Conservation (phyloP, 2,329 filamentous ascomycete genomes). For the Pezicula rhizophila region DNA sequence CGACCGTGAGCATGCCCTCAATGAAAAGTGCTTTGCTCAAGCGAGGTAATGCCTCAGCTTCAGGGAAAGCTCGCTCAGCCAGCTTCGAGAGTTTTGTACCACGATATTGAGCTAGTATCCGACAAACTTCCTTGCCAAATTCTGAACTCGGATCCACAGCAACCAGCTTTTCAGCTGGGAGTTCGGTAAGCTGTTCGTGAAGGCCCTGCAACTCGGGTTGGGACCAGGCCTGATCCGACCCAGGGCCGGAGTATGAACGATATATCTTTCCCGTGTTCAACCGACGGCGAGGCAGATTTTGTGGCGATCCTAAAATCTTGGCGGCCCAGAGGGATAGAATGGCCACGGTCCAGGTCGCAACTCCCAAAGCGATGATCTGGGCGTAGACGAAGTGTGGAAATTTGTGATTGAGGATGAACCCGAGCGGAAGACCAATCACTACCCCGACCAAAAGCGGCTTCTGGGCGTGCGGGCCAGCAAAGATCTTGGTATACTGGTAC, state of each 20-base stretch:
- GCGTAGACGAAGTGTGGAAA: slow-evolving; percentile 35
- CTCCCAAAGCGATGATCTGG: slow-evolving; percentile 40
- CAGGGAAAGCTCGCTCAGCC: slow-evolving; percentile 35
- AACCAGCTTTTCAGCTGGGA: slow-evolving; percentile 35
- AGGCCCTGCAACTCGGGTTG: slow-evolving; percentile 42
- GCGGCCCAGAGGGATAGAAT: slow-evolving; percentile 41
- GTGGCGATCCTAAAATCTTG: slow-evolving; percentile 40
- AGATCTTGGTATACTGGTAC: slow-evolving; percentile 46
- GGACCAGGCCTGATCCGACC: slow-evolving; percentile 39
- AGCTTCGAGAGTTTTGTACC: slow-evolving; percentile 18
- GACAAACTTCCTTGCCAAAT: slow-evolving; percentile 36
- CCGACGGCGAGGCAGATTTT: slow-evolving; percentile 16
- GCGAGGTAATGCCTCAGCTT: slow-evolving; percentile 25
- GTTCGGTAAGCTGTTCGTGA: slow-evolving; percentile 33
- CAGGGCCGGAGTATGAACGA: slow-evolving; percentile 16
- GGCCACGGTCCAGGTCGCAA: slow-evolving; percentile 46
- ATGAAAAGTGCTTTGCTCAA: slow-evolving; percentile 7
- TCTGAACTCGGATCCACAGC: slow-evolving; percentile 36
- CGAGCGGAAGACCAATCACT: slow-evolving; percentile 38
- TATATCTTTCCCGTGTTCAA: slow-evolving; percentile 1
- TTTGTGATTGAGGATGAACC: slow-evolving; percentile 35
- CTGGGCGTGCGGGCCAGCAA: slow-evolving; percentile 42
- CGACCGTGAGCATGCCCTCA: slow-evolving; percentile 6
- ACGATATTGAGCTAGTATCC: slow-evolving; percentile 31
- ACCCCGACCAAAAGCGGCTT: slow-evolving; percentile 41